phyloP scores from a whole-genome alignment of 768 basidiomycete species.

The Termitomyces titanicus region DNA sequence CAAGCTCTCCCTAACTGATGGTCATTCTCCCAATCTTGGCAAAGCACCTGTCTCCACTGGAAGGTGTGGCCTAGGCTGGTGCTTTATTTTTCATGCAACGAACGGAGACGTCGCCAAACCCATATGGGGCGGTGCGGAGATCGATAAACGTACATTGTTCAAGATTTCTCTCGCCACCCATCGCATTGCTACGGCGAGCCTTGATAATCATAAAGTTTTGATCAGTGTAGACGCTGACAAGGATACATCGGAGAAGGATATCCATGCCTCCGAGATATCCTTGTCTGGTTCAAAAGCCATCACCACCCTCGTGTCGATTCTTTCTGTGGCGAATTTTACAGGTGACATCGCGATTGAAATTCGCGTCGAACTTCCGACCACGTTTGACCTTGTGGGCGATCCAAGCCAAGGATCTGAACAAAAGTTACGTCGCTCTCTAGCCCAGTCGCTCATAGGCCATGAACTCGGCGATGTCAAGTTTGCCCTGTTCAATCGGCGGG shows the following conservation, averaged over 20 bases:
- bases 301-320: not conserved
- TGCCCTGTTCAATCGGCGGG: conserved; percentile 15
- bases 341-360: conserved; percentile 1
- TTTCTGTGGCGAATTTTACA: not conserved
- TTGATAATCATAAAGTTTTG: not conserved
- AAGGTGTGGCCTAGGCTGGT: conserved; percentile 12
- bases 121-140: not conserved
- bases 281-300: not conserved
- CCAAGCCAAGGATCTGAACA: not conserved
- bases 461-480: conserved; percentile 17
- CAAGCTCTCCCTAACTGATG: not conserved
- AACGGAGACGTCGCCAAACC: not conserved
- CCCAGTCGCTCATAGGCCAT: conserved; percentile 8
- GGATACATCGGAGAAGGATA: no score
- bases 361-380: not conserved
- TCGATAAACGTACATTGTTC: not conserved
- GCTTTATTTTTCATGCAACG: not conserved
- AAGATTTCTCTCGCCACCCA: conserved; percentile 5
- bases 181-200: not conserved
- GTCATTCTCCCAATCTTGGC: not conserved
- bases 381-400: not conserved
- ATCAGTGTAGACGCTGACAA: not conserved
- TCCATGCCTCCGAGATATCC: no score
- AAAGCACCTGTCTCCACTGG: not conserved
- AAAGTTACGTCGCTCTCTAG: not conserved